phyloP scores from a whole-genome alignment of 1,284 basidiomycete species.

The Melampsora occidentalis region DNA sequence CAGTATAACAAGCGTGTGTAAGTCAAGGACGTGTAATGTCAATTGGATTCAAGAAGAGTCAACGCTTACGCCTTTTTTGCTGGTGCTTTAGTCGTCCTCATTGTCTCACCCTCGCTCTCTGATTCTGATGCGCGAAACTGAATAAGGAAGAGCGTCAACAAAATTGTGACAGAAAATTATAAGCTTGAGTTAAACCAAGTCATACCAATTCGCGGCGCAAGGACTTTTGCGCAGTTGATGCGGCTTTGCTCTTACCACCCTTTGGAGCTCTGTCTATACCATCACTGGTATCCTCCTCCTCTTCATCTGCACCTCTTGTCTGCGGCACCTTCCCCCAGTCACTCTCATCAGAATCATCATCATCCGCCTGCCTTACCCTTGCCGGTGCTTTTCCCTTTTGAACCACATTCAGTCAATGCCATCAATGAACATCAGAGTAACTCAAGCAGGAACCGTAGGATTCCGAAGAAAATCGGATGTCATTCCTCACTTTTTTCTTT shows the following conservation, averaged over 20 bases:
- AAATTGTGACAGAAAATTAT: background rate
- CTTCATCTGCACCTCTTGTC: constrained; percentile 14
- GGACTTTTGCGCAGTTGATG: background rate
- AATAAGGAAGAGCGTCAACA: background rate
- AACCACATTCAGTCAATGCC: constrained; percentile 46
- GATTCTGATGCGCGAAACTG: constrained; percentile 10
- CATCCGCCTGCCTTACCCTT: constrained; percentile 46
- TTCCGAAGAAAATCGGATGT: constrained; percentile 54
- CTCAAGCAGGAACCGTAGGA: constrained; percentile 17
- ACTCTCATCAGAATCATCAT: constrained; percentile 47
- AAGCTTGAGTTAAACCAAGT: background rate
- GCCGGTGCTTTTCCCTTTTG: constrained; percentile 42
- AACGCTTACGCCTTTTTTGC: constrained; percentile 46
- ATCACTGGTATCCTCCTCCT: constrained; percentile 17
- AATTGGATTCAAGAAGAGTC: background rate
- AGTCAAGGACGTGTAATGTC: background rate
- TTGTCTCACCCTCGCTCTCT: constrained; percentile 14
- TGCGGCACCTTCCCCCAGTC: constrained; percentile 45
- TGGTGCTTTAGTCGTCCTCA: constrained; percentile 55
- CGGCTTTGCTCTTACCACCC: background rate
- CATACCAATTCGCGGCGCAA: background rate
- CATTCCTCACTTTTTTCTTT: constrained; percentile 56
- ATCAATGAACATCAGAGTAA: constrained; percentile 41
- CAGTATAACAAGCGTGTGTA: background rate
- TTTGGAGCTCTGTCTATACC: background rate